Evolutionary conservation across 2,329 filamentous ascomycete genomes (phyloP), one percentile per base, ranked within the genome.

Genomic region (Penicillium sp.): DNA sequence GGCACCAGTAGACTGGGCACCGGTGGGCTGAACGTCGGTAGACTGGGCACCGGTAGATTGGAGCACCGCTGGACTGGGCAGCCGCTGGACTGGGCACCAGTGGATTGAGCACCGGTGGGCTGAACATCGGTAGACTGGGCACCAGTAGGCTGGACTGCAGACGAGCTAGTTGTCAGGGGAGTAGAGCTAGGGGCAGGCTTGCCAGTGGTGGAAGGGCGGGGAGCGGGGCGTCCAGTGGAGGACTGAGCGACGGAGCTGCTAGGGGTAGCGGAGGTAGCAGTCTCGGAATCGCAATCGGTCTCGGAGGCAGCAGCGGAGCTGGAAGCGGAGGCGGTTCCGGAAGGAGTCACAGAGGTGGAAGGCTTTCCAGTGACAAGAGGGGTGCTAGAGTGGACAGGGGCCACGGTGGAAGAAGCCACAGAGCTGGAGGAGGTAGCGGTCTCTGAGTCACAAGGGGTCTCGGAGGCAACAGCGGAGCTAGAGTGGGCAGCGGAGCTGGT

Each of bases 191-290:
- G 50, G 18, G 27, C 39, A n/a, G 44, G 49, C 29, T 42, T 45
- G 27, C 49, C 39, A n/a, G 50, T 50, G 13, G 45, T 29, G 36
- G 52, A 51, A 31, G 49, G 51, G 14, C 44, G 39, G 8, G 49
- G 42, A 22, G 21, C 24, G 9, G 49, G 32, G 7, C 14, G 22
- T 22, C 47, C 54, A 1, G 57, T 49, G 6, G 56, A 48, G 14
- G 56, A 48, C 2, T 45, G 36, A 18, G 48, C 48, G 11, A 53
- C 46, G 32, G 53, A 48, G 44, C 43, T 58, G 16, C 54, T 52
- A 14, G 51, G n/a, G 7, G 29, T 2, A 18, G 29, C 42, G 4
- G 50, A 16, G 31, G 55, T 24, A 39, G 48, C 18, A 18, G 18
- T 18, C 18, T 18, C 38, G 4, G 36, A 39, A 7, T 39, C 36